These are phyloP conservation scores for Tuber umbilicatum DNA, from an alignment of 495 filamentous ascomycete species.

Conservation along the genomic window DNA sequence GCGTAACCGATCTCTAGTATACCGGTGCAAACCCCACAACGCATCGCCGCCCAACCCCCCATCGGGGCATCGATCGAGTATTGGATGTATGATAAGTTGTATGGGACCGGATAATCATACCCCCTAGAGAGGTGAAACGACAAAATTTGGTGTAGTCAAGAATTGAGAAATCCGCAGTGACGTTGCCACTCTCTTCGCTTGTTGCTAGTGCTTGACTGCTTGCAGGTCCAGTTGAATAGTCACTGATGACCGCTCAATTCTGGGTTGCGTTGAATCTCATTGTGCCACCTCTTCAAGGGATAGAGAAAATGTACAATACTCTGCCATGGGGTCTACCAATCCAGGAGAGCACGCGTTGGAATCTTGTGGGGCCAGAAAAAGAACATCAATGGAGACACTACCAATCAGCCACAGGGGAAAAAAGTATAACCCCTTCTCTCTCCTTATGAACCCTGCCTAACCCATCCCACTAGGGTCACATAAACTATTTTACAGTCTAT, in stretches of 20 bases:
- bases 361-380: background rate
- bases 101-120: background rate
- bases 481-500: background rate
- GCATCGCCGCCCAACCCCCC: background rate
- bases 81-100: background rate
- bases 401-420: background rate
- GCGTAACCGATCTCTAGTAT: background rate
- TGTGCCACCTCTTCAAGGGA: background rate
- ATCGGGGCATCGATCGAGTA: background rate
- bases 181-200: background rate
- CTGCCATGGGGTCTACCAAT: background rate
- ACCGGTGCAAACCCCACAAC: background rate
- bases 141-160: background rate
- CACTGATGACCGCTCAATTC: background rate
- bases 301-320: background rate
- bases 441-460: background rate
- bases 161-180: background rate
- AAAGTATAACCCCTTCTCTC: background rate
- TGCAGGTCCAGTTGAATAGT: background rate
- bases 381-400: background rate
- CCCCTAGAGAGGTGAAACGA: background rate
- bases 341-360: background rate
- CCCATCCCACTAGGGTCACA: background rate
- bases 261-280: background rate
- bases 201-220: background rate